These are phyloP conservation scores for Talaromyces liani DNA, from an alignment of 495 filamentous ascomycete species.

Conservation along the genomic window DNA sequence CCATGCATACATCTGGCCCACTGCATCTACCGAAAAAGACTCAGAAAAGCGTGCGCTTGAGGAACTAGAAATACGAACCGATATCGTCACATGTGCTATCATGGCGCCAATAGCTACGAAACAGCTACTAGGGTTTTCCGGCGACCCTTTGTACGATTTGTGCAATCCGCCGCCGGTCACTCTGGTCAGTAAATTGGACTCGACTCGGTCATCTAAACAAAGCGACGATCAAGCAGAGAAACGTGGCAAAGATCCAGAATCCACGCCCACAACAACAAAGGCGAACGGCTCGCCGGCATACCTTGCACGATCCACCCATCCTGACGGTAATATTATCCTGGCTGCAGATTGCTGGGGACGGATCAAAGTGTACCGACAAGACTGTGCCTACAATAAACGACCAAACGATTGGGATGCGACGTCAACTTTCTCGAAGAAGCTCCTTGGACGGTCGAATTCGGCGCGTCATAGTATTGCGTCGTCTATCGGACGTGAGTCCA, in stretches of 20 bases:
- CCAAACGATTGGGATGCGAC: conserved; percentile 47
- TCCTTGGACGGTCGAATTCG: conserved; percentile 63
- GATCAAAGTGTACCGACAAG: conserved; percentile 92
- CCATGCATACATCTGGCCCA: conserved; percentile 83
- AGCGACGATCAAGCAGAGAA: conserved; percentile 15
- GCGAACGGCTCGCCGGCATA: conserved; percentile 61
- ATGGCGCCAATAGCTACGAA: conserved; percentile 76
- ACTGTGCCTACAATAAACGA: conserved; percentile 69
- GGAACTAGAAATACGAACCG: conserved; percentile 80
- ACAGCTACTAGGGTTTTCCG: conserved; percentile 67
- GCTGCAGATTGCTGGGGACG: conserved; percentile 81
- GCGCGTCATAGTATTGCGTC: conserved; percentile 45
- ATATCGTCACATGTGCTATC: conserved; percentile 79
- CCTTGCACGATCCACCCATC: conserved; percentile 64
- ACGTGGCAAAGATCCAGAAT: conserved; percentile 15
- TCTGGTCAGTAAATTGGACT: conserved; percentile 66
- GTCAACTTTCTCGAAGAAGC: conserved; percentile 70
- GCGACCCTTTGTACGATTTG: conserved; percentile 90
- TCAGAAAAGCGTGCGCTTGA: conserved; percentile 76
- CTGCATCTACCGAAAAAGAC: conserved; percentile 53
- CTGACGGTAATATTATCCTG: conserved; percentile 84
- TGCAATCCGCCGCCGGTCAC: conserved; percentile 94
- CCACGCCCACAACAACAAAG: conserved; percentile 39
- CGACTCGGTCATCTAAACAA: conserved; percentile 30
- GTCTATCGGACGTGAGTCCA: conserved; percentile 40